Percentiles rank a stretch among this genome's conserved stretches.
These are phyloP conservation scores for Oryza rufipogon DNA, from an alignment of 176 grass and related monocot genomes.

Conservation along the genomic window DNA sequence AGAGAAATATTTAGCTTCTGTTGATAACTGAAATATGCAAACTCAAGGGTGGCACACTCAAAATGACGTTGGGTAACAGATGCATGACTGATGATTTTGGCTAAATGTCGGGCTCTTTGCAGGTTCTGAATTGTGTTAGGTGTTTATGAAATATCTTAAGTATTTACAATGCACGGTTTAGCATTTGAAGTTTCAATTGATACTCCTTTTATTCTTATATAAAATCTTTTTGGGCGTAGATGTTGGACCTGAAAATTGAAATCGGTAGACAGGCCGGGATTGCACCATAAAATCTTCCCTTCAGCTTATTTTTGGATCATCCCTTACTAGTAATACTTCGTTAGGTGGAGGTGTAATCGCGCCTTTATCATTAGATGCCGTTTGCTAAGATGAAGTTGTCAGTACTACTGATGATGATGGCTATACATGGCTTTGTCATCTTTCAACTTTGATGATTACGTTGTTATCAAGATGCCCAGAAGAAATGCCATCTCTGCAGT, in stretches of 20 bases:
- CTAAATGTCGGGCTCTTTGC: no score
- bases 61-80: no score
- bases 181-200: no score
- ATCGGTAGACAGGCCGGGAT: not conserved
- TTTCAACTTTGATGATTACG: not conserved
- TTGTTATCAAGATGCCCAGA: conserved; percentile 20
- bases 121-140: no score
- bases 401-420: not conserved
- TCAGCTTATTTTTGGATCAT: not conserved
- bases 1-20: no score
- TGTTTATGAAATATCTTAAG: no score
- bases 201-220: no score
- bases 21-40: no score
- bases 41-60: no score
- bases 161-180: no score
- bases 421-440: not conserved
- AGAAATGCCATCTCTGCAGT: not conserved
- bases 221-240: not conserved
- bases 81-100: no score
- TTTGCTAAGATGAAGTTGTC: not conserved
- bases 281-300: not conserved
- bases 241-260: not conserved
- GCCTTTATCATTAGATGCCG: not conserved
- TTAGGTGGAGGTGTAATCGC: no score
- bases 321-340: not conserved